phyloP scores from a whole-genome alignment of 306 rosid genomes.

The Pyrus bretschneideri region DNA sequence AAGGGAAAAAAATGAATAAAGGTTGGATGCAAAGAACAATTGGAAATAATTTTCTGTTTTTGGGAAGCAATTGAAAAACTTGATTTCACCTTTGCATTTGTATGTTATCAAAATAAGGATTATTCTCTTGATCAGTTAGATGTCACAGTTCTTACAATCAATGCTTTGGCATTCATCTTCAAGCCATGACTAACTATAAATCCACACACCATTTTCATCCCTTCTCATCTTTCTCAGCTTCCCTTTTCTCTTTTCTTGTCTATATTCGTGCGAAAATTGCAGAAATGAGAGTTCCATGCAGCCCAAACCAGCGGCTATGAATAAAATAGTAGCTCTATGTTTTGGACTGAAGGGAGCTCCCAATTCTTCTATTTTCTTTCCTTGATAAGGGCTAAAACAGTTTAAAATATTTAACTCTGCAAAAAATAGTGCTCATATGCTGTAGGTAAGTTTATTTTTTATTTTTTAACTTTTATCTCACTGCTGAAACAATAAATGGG shows the following conservation, averaged over 20 bases:
- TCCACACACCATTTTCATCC: not conserved
- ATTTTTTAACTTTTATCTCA: not conserved
- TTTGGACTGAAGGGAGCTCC: conserved; percentile 89
- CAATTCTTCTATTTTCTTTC: conserved; percentile 46
- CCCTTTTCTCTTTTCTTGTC: not conserved
- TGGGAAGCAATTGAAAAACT: conserved; percentile 2
- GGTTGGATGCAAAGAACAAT: conserved; percentile 10
- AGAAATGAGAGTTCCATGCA: conserved; percentile 58
- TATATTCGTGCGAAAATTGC: conserved; percentile 27
- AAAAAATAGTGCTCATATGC: too few relatives aligned
- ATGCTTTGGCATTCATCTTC: not conserved
- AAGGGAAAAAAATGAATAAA: conserved; percentile 10
- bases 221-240: not conserved
- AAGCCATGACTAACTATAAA: not conserved
- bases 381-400: not conserved
- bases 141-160: conserved; percentile 12
- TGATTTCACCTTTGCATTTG: not conserved
- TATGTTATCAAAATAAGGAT: not conserved
- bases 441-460: too few relatives aligned
- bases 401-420: not conserved
- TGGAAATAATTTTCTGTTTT: not conserved
- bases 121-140: conserved; percentile 13
- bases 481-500: not conserved
- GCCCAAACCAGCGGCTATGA: conserved; percentile 36
- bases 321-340: conserved; percentile 16